Conservation (phyloP, 768 basidiomycete species). For the Suillus subaureus region DNA sequence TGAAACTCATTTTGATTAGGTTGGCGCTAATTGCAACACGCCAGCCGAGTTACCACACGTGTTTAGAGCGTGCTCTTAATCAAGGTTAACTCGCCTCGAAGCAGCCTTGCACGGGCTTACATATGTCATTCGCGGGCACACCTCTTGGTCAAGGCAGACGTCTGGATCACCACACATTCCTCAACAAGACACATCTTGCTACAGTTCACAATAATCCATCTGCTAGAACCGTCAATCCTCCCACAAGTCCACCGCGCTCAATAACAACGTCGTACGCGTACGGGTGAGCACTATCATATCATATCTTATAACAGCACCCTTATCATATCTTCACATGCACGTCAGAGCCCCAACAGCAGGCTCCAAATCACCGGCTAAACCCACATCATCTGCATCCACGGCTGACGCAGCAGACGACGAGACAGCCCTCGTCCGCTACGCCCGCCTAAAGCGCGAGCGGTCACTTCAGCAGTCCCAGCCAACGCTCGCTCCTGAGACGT, state of each 20-base stretch:
- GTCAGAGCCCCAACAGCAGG: slow-evolving; percentile 56
- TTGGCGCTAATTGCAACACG: not conserved
- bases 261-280: slow-evolving; percentile 67
- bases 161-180: slow-evolving; percentile 79
- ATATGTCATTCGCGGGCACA: slow-evolving; percentile 85
- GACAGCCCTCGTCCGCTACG: slow-evolving; percentile 48
- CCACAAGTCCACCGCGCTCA: slow-evolving; percentile 40
- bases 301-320: slow-evolving; percentile 20
- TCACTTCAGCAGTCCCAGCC: slow-evolving; percentile 20
- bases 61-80: slow-evolving; percentile 14
- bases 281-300: slow-evolving; percentile 49
- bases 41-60: slow-evolving; percentile 12
- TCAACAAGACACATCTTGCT: slow-evolving; percentile 54
- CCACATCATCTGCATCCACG: slow-evolving; percentile 40
- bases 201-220: slow-evolving; percentile 30
- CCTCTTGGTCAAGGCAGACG: slow-evolving; percentile 85
- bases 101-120: slow-evolving; percentile 33
- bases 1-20: not conserved
- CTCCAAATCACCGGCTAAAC: slow-evolving; percentile 63
- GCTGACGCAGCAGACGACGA: slow-evolving; percentile 47
- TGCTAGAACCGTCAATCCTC: slow-evolving; percentile 30
- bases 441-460: slow-evolving; percentile 49
- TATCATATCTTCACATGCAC: slow-evolving; percentile 20
- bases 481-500: slow-evolving; percentile 61
- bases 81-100: slow-evolving; percentile 5